These are phyloP conservation scores for Calonectria pseudoreteaudii DNA, from an alignment of 2,329 filamentous ascomycete genomes.

Conservation along the genomic window DNA sequence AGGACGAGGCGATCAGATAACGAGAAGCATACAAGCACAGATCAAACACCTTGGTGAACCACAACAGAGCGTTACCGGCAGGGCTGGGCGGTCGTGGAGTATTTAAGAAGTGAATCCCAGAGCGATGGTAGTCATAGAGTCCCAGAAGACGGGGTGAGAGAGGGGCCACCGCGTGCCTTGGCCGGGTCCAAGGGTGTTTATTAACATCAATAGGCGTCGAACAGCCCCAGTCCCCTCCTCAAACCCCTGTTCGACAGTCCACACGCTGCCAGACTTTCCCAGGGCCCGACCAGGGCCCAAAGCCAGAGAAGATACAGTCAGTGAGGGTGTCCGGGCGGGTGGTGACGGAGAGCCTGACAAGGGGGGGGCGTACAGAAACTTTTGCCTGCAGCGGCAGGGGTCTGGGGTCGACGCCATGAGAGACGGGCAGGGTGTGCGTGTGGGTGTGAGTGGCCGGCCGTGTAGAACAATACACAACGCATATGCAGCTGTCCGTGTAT, in stretches of 20 bases:
- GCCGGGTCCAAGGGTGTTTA: constrained; percentile 41
- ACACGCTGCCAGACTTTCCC: constrained; percentile 28
- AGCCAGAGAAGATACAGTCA: constrained; percentile 19
- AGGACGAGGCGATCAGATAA: constrained; percentile 7
- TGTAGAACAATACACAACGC: constrained; percentile 23
- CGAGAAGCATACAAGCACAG: background rate
- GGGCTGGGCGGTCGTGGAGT: constrained; percentile 30
- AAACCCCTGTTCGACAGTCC: constrained; percentile 39
- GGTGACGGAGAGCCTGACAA: constrained; percentile 22
- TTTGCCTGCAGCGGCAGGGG: constrained; percentile 30
- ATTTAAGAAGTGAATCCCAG: constrained; percentile 42
- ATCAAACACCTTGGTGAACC: constrained; percentile 10
- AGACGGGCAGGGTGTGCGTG: constrained; percentile 32
- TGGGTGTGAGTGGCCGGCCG: constrained; percentile 8
- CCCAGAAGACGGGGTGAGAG: constrained; percentile 36
- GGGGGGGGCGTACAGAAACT: constrained; percentile 27
- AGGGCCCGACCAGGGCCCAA: constrained; percentile 24
- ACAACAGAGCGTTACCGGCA: constrained; percentile 25
- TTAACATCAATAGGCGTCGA: constrained; percentile 33
- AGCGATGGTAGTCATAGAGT: constrained; percentile 37
- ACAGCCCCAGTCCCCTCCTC: constrained; percentile 21
- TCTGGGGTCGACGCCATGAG: constrained; percentile 37
- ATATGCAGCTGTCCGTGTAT: constrained; percentile 28
- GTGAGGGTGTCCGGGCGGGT: constrained; percentile 25
- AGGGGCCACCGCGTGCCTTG: constrained; percentile 25